Evolutionary conservation across 2,329 filamentous ascomycete species (phyloP), one percentile per base, ranked within the genome.

Genomic region (Nannizziopsis barbatae): DNA sequence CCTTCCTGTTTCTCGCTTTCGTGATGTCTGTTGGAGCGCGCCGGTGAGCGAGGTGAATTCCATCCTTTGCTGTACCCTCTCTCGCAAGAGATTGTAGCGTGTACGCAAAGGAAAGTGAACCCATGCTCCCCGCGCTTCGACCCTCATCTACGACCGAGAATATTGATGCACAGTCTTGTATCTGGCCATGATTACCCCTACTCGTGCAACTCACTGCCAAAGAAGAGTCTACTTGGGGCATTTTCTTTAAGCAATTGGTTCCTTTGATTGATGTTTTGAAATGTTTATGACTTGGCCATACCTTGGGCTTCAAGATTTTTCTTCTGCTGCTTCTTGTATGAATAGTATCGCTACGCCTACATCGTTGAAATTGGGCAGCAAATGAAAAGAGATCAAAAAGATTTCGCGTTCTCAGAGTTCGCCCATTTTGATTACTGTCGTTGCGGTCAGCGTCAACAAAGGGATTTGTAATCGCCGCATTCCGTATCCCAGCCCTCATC

Each of bases 131-230:
- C 45, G 18, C n/a, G 7, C 45, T 36, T n/a, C 4, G 11, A 17
- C n/a, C 9, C 10, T 22, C 5, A 17, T 42, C 20, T 33, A 31
- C 6, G 35, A 32, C 4, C 30, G 27, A 32, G 15, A 38, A 42
- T 47, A 42, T 9, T 30, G 45, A 47, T 41, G 37, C 45, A 8
- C 37, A 35, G 31, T 47, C 45, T 41, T 47, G 45, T 41, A 41
- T 36, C 38, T 32, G 18, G 30, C n/a, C 22, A 32, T 40, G 27
- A 7, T 36, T 22, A 4, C 12, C 38, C 38, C 11, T 47, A 27
- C 15, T 36, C 37, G 38, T 39, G 45, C 45, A 12, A 17, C 17
- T 33, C 15, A 11, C n/a, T 30, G 14, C 6, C 22, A 27, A 3
- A 27, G 7, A 4, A 7, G 22, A 27, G 18, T 37, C 17, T 20